Evolutionary conservation across 2,329 filamentous ascomycete genomes (phyloP).

Genomic region (Hymenoscyphus linearis): DNA sequence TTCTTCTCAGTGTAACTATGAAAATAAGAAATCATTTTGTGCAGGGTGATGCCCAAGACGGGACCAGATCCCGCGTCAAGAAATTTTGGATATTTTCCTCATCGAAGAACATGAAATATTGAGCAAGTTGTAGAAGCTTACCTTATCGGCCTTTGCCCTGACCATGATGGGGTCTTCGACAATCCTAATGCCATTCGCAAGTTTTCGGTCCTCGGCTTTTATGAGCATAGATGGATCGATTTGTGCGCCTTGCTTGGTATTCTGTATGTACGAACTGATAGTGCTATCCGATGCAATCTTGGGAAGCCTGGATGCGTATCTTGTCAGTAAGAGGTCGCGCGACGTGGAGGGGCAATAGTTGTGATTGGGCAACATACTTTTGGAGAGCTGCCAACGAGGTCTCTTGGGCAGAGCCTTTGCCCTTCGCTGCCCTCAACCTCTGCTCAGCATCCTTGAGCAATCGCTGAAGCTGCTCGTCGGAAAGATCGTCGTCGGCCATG

Average conservation of each 20-base stretch:
- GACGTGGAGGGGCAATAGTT: not conserved
- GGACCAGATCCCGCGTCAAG: slow-evolving; percentile 71
- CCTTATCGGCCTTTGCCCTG: slow-evolving; percentile 44
- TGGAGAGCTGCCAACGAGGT: slow-evolving; percentile 13
- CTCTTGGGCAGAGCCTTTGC: slow-evolving; percentile 21
- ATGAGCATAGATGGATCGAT: slow-evolving; percentile 48
- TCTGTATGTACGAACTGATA: slow-evolving; percentile 49
- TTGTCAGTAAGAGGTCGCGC: slow-evolving; percentile 11
- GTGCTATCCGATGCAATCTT: slow-evolving; percentile 15
- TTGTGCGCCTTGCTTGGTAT: slow-evolving; percentile 46
- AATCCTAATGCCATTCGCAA: slow-evolving; percentile 44
- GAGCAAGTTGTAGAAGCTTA: slow-evolving; percentile 33
- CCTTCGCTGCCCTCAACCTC: slow-evolving; percentile 41
- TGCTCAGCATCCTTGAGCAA: slow-evolving; percentile 59
- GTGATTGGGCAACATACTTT: slow-evolving; percentile 13
- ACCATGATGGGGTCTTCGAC: slow-evolving; percentile 48
- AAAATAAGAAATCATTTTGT: slow-evolving; percentile 55
- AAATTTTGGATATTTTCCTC: slow-evolving; percentile 71
- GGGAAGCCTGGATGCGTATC: slow-evolving; percentile 17
- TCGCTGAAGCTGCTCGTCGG: slow-evolving; percentile 58
- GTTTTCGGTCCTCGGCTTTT: slow-evolving; percentile 40
- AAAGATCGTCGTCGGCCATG: slow-evolving; percentile 42
- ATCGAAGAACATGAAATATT: slow-evolving; percentile 39
- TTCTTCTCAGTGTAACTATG: slow-evolving; percentile 67
- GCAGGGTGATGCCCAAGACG: slow-evolving; percentile 77